Base-by-base conservation (phyloP, 768 basidiomycete genomes). In the Phaeotremella skinneri region DNA sequence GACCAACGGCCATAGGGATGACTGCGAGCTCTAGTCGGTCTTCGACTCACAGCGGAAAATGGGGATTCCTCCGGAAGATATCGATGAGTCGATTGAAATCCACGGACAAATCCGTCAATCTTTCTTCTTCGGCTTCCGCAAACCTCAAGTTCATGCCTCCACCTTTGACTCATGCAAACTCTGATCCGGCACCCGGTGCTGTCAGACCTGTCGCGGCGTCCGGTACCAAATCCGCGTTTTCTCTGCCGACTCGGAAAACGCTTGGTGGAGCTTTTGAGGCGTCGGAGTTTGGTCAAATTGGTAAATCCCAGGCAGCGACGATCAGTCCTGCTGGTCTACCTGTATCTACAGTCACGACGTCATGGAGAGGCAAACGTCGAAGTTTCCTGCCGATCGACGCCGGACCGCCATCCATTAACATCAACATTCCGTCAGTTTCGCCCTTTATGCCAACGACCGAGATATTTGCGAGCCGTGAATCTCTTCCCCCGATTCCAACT, bases 61-160 rank as follows among this genome's bases (percentile, higher is more conserved):
- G 93, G 92, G 91, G 92, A 2, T 94, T 97, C 80, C 80, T 97
- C 59, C 91, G 92, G 80, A 97, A 97, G 80, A 96, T 97, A 91
- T 94, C 91, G 4, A 94, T 93, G 90, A 87, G 91, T 14, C 90
- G 88, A 76, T 87, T 94, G 80, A 85, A 85, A 68, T 42, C 49
- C n/a, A 55, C 45, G 21, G 66, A 70, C 45, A 68, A 68, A 58
- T 26, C 55, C 4, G 52, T 49, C 20, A 55, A 59, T 4, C 43
- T 70, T 9, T 52, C 64, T 7, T 56, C 63, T 0, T 69, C 70
- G 7, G 67, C 70, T 0, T 59, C 66, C 16, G 62, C 62, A n/a
- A 68, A 70, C 45, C 34, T 72, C 45, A 59, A 62, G 34, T 54
- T 55, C 6, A 56, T 70, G 62, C 68, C 70, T 3, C 50, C 56